Evolutionary conservation across 768 basidiomycete species (phyloP).

Genomic region (Rhodocollybia butyracea): DNA sequence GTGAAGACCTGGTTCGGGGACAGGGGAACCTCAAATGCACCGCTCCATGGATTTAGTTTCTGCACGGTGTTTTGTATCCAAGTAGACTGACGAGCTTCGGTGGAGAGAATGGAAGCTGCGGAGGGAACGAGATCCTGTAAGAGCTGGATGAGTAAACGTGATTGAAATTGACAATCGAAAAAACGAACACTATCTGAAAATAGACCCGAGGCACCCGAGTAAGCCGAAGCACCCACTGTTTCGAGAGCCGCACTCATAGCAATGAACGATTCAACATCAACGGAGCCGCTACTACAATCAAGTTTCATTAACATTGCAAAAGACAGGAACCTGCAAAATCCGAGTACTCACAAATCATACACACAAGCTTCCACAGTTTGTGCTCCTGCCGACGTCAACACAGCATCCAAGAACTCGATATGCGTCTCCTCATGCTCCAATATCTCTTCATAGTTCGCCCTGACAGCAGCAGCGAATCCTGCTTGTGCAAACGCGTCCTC

Average conservation of each 20-base stretch:
- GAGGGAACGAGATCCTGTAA: conserved; percentile 41
- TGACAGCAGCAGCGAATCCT: conserved; percentile 49
- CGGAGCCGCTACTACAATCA: conserved; percentile 36
- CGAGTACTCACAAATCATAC: conserved; percentile 57
- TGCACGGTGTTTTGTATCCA: conserved; percentile 50
- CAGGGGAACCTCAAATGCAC: conserved; percentile 45
- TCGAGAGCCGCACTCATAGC: neutral
- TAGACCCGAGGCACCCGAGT: conserved; percentile 16
- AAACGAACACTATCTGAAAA: conserved; percentile 35
- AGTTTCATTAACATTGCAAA: too few species aligned
- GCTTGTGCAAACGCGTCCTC: conserved; percentile 41
- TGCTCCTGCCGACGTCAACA: conserved; percentile 35
- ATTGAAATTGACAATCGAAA: conserved; percentile 24
- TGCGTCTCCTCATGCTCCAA: conserved; percentile 52
- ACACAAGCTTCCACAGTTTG: conserved; percentile 48
- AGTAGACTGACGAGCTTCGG: conserved; percentile 56
- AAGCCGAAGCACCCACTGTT: neutral
- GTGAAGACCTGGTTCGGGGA: conserved; percentile 29
- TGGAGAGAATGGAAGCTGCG: conserved; percentile 54
- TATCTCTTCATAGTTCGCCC: conserved; percentile 52
- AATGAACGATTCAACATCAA: conserved; percentile 29
- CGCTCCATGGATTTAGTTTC: conserved; percentile 44
- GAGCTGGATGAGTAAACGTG: neutral
- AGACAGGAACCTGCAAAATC: too few species aligned
- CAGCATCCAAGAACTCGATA: conserved; percentile 49